Evolutionary conservation across 352 stramenopile species (phyloP).

Genomic region (Phytophthora macrochlamydospora): DNA sequence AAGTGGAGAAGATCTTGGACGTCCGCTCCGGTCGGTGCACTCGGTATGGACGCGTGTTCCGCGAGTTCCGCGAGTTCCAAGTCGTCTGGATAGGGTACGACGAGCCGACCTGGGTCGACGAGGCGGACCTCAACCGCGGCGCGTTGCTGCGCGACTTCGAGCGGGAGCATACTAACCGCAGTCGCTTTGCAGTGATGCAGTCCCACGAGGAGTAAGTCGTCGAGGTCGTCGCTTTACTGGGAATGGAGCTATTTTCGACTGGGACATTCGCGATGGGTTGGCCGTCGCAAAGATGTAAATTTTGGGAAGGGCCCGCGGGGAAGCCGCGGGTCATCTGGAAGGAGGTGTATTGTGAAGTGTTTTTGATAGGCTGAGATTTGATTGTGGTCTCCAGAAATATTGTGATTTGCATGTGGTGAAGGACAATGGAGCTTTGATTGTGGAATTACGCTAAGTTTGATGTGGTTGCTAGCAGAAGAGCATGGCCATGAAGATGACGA

Average conservation of each 20-base stretch:
- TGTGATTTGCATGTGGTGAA: too few relatives aligned
- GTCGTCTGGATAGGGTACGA: constrained; percentile 13
- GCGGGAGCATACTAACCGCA: neutral
- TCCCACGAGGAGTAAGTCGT: constrained; percentile 6
- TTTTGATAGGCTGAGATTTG: neutral
- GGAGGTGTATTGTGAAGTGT: neutral
- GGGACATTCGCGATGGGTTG: neutral
- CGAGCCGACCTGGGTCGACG: constrained; percentile 11
- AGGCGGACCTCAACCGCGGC: constrained; percentile 17
- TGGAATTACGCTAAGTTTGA: too few relatives aligned
- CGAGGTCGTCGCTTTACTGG: too few relatives aligned
- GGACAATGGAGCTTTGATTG: too few relatives aligned
- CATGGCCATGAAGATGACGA: too few relatives aligned
- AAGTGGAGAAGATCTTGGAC: constrained; percentile 9
- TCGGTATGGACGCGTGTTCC: neutral
- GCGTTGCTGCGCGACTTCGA: constrained; percentile 12
- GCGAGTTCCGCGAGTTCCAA: constrained; percentile 13
- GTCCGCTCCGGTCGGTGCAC: neutral
- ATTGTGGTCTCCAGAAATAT: neutral
- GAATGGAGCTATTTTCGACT: too few relatives aligned
- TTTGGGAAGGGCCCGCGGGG: neutral
- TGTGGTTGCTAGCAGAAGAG: too few relatives aligned
- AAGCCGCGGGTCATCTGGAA: neutral
- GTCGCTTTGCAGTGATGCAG: constrained; percentile 10
- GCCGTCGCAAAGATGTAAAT: neutral